A percentile compares a stretch with the other conserved stretches of the same genome.
phyloP scores from a whole-genome alignment of 768 basidiomycete genomes.

The Termitomyces sp. region DNA sequence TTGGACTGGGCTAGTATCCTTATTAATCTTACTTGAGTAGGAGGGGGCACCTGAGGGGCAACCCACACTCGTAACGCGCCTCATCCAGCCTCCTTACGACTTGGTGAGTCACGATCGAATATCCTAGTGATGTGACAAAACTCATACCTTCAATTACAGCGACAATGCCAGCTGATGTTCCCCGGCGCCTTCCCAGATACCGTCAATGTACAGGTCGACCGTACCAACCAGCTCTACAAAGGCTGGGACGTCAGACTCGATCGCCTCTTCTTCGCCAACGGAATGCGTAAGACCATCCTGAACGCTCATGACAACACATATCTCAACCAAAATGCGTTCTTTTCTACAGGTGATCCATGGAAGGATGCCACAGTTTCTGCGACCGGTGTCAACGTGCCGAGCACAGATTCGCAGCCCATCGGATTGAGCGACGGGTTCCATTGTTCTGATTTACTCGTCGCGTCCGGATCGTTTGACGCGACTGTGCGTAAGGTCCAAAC shows the following conservation, averaged over 20 bases:
- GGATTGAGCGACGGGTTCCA: constrained; percentile 63
- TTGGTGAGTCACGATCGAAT: constrained; percentile 30
- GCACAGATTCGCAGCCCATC: constrained; percentile 54
- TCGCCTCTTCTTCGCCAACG: constrained; percentile 67
- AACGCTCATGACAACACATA: neutral
- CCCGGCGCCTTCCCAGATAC: constrained; percentile 49
- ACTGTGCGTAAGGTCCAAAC: constrained; percentile 52
- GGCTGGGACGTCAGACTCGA: constrained; percentile 62
- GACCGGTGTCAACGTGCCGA: constrained; percentile 39
- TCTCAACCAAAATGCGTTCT: neutral
- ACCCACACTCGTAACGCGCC: constrained; percentile 50
- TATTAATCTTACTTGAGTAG: constrained; percentile 16
- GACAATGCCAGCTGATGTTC: constrained; percentile 69
- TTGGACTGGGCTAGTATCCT: neutral
- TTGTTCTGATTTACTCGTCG: constrained; percentile 51
- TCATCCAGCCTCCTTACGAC: constrained; percentile 53
- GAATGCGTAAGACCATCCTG: constrained; percentile 46
- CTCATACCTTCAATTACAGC: constrained; percentile 27
- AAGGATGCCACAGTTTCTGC: constrained; percentile 65
- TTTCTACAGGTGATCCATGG: constrained; percentile 65
- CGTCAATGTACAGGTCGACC: constrained; percentile 37
- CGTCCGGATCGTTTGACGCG: constrained; percentile 40
- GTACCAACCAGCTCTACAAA: constrained; percentile 46
- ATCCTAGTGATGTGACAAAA: neutral
- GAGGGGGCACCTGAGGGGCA: constrained; percentile 36